These are phyloP conservation scores for Candida methanosorbosa DNA, from an alignment of 805 yeast genomes.

Conservation along the genomic window DNA sequence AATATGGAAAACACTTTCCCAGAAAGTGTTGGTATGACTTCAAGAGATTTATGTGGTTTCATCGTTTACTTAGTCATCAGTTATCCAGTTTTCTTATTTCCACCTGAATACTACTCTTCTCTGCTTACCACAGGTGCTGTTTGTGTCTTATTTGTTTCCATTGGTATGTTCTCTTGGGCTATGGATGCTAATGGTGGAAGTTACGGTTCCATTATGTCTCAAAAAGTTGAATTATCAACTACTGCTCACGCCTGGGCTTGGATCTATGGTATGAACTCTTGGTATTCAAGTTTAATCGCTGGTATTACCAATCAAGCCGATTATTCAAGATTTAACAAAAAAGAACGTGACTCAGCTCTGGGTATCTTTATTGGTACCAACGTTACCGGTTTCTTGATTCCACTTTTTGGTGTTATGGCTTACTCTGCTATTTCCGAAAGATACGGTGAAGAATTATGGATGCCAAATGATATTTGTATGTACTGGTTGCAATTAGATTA, in stretches of 20 bases:
- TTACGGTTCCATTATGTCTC: constrained; percentile 7
- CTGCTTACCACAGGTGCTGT: no score
- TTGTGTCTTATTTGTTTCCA: constrained; percentile 18
- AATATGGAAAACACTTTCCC: constrained; percentile 31
- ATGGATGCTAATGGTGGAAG: constrained; percentile 16
- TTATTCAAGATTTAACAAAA: constrained; percentile 22
- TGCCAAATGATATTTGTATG: constrained; percentile 32
- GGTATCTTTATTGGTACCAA: constrained; percentile 30
- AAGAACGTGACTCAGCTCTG: constrained; percentile 22
- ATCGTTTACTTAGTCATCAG: constrained; percentile 35
- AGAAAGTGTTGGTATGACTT: constrained; percentile 28
- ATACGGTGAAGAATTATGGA: constrained; percentile 27
- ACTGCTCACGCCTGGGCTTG: constrained; percentile 29
- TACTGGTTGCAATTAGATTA: constrained; percentile 32
- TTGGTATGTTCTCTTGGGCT: constrained; percentile 25
- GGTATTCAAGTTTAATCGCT: constrained; percentile 31
- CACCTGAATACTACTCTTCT: constrained; percentile 31
- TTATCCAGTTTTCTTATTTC: constrained; percentile 30
- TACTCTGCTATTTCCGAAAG: constrained; percentile 32
- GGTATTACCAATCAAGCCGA: constrained; percentile 30
- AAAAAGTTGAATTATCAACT: constrained; percentile 3
- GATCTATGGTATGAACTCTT: constrained; percentile 28
- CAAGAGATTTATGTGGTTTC: constrained; percentile 34
- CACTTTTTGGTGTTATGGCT: constrained; percentile 35
- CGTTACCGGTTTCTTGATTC: no score